Conservation (phyloP, 257 asterid species). For the Lavandula angustifolia region DNA sequence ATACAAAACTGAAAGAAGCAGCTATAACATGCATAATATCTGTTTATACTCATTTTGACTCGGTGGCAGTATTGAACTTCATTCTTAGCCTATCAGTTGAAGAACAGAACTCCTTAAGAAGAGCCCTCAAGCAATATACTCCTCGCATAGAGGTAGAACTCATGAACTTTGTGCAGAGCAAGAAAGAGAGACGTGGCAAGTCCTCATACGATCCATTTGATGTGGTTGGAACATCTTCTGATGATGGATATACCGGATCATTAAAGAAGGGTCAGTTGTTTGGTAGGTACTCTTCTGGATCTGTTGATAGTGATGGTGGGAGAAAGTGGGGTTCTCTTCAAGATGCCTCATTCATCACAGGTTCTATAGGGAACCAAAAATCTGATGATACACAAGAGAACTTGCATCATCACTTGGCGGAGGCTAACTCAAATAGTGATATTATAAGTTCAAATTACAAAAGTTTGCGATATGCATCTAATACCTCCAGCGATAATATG, state of each 20-base stretch:
- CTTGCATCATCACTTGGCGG: constrained; percentile 44
- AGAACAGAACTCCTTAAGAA: constrained; percentile 90
- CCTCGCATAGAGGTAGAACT: constrained; percentile 99
- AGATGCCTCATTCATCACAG: constrained; percentile 45
- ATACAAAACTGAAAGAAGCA: constrained; percentile 91
- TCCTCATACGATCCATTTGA: constrained; percentile 86
- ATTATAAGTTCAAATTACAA: constrained; percentile 46
- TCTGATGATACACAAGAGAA: constrained; percentile 64
- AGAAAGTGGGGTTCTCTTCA: constrained; percentile 83
- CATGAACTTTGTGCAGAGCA: constrained; percentile 91
- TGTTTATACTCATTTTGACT: constrained; percentile 84
- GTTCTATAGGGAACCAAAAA: constrained; percentile 41
- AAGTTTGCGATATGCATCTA: constrained; percentile 50
- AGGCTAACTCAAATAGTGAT: constrained; percentile 55
- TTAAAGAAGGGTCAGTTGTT: constrained; percentile 66
- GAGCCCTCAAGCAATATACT: constrained; percentile 94
- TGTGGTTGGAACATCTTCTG: constrained; percentile 85
- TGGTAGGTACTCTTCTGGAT: constrained; percentile 95
- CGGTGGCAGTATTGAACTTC: constrained; percentile 73
- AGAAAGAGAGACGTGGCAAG: constrained; percentile 92
- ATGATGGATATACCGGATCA: constrained; percentile 75
- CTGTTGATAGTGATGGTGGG: constrained; percentile 85
- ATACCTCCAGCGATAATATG: constrained; percentile 46
- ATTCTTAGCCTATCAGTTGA: constrained; percentile 93
- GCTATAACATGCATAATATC: constrained; percentile 88